Base-by-base conservation (phyloP, 2,329 filamentous ascomycete genomes). In the Talaromyces rugulosus region DNA sequence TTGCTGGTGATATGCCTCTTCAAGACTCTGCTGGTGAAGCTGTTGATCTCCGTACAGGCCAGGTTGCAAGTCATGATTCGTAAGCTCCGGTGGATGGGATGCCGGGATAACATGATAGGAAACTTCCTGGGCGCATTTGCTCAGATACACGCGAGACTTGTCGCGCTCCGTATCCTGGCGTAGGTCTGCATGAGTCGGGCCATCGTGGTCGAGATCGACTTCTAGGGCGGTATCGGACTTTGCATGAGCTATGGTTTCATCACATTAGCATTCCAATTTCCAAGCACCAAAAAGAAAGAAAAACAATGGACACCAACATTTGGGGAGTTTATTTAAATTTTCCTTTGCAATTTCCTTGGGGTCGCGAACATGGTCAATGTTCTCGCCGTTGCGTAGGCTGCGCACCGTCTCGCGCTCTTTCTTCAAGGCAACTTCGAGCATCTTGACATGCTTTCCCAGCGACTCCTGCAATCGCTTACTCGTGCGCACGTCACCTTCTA, bases 401-500 rank as follows among this genome's bases (percentile, higher is more conserved):
- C 81, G 90, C 64, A 86, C 82, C 78, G 92, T 89, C 59, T 85
- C 84, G 27, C 90, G 84, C 78, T 96, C 91, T 65, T 91, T 89
- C 77, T 90, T 92, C 70, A 97, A 82, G 65, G 94, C 95, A 69
- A 88, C 87, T 79, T 98, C 93, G 65, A 98, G 83, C 78, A 98
- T 91, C 60, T 87, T 83, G 63, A 98, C 90, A 72, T 97, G 96
- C 80, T 92, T 92, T 74, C 91, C 92, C 60, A 97, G 80, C 36
- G 92, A 91, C 77, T 93, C 92, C 70, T 96, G 93, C 62, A 93
- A 87, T 64, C 91, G 89, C 77, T 96, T 95, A 57, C 91, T 89
- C 67, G 94, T 91, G 66, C 93, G 85, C 34, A 89, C 86, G 68
- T 96, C 91, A 60, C 95, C 95, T 78, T 99, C 95, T 66, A 98